Conservation (phyloP, 768 basidiomycete species). For the Phallus indusiatus region DNA sequence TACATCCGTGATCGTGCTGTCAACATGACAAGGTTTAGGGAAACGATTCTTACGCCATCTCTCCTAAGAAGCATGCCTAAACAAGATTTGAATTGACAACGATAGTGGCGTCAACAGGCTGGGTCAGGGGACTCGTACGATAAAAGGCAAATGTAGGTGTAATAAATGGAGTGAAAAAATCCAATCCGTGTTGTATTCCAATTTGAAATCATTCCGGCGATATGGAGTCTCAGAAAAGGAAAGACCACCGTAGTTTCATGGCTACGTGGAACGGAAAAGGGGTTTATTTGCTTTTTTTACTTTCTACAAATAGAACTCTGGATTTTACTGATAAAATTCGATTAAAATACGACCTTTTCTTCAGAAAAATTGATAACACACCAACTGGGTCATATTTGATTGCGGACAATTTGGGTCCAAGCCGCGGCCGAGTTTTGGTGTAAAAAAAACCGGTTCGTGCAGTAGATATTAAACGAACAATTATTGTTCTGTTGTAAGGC, state of each 20-base stretch:
- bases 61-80: no score
- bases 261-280: neutral
- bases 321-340: neutral
- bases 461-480: conserved; percentile 83
- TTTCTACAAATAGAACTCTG: conserved; percentile 7
- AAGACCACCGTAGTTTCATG: neutral
- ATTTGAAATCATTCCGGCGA: no score
- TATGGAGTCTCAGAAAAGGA: neutral
- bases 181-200: no score
- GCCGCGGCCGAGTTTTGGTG: conserved; percentile 65
- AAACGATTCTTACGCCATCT: no score
- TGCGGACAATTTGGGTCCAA: conserved; percentile 73
- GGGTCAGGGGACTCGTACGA: no score
- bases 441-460: conserved; percentile 92
- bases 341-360: neutral
- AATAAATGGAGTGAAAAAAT: no score
- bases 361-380: conserved; percentile 25
- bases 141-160: no score
- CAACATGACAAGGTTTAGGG: no score
- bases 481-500: conserved; percentile 48
- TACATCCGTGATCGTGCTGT: no score
- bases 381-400: conserved; percentile 88
- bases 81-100: no score
- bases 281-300: conserved; percentile 4
- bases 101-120: no score